Base-by-base conservation (phyloP, 2,329 filamentous ascomycete genomes). In the Kalmusia sp. region DNA sequence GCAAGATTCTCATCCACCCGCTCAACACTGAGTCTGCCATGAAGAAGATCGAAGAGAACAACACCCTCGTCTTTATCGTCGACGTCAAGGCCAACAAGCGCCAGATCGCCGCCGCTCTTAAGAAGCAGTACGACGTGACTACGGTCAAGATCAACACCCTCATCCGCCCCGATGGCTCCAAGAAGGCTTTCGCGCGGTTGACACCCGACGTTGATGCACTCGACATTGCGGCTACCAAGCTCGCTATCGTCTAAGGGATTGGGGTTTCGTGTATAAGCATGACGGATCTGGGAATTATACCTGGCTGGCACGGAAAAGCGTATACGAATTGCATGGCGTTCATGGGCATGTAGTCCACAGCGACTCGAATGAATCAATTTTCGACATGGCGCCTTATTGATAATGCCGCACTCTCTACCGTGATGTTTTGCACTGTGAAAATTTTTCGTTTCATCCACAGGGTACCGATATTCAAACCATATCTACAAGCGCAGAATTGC, bases 41-140 rank as follows among this genome's bases (percentile, higher is more conserved):
- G 93, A 99, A 99, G 92, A 97, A 97, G 90, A 97, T 99, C 72
- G 95, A 99, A 87, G 95, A 99, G 90, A 93, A 99, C 88, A 99
- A 99, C 88, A 99, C 95, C 69, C 88, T 99, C 48, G 92, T 96
- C 77, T 97, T 97, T 87, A 96, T 96, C 71, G 92, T 96, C 76
- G 90, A 97, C 71, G 83, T 93, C 80, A 76, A 76, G 72, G 88
- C 93, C 80, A 99, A 99, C 89, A 99, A 99, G 91, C 88, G 92
- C 78, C 95, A 99, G 85, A 99, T 99, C 84, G 97, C 97, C 87
- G 85, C 87, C 74, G 91, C 93, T 62, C 84, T 99, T 69, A 99
- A 98, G 92, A 96, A 95, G 89, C 89, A 98, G 69, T 99, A 99
- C 81, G 95, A 98, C 80, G 95, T 99, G 68, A 93, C 97, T 77